Base-by-base conservation (phyloP, 2,329 filamentous ascomycete species). In the Chaetomiaceae sp. region DNA sequence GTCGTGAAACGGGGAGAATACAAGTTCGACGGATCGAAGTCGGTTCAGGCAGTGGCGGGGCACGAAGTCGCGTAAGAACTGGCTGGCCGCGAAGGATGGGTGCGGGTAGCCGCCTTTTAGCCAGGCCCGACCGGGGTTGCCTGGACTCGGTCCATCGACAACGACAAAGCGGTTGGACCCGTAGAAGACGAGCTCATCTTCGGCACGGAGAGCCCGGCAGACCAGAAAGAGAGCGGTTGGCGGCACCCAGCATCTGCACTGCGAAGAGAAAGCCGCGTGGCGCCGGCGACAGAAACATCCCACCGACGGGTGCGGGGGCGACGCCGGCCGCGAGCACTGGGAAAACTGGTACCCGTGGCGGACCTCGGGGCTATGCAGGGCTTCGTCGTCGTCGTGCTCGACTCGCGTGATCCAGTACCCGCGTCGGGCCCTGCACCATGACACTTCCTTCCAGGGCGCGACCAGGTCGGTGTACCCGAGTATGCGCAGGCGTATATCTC, bases 391-490 rank as follows among this genome's bases (percentile, higher is more conserved):
- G 34, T 1, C 3, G 12, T 6, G 3, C 1, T 32, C 12, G n/a
- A n/a, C n/a, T n/a, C n/a, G n/a, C n/a, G n/a, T n/a, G 14, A 17
- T 11, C 2, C 9, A 17, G 15, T 36, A 35, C 4, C 43, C 43
- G 6, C 19, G 20, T 17, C 3, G 2, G 6, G 9, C 3, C 22
- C 37, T 38, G 30, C 22, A 20, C 57, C 58, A 60, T 6, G 47
- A 35, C 4, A 57, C 51, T 15, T 57, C 41, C 9, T 42, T 52
- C 9, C 24, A 38, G 0, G 57, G 58, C 1, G 54, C 50, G 15
- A 58, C 46, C 2, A 60, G 50, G 20, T 59, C 55, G 12, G 57
- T 60, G 24, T 58, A 55, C 33, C 42, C 30, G 3, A 59, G 48
- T 6, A 59, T 54, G 1, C 50, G 38, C 20, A 45, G 45, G 15